Conservation (phyloP, 2,329 filamentous ascomycete species). For the Sphaerulina musiva region DNA sequence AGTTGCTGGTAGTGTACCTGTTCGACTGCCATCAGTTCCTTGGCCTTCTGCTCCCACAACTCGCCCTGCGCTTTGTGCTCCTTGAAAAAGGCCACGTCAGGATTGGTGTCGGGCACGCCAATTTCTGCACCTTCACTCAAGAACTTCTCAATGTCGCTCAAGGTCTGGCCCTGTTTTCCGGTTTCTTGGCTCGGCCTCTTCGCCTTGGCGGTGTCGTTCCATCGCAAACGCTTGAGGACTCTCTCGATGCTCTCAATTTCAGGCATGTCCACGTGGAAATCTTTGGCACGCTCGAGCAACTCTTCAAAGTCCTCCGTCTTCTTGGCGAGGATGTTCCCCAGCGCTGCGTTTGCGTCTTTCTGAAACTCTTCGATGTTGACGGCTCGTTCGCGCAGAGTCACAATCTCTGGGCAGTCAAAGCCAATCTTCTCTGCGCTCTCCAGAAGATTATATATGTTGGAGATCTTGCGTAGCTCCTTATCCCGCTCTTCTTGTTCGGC, state of each 20-base stretch:
- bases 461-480: slow-evolving; percentile 77
- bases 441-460: slow-evolving; percentile 80
- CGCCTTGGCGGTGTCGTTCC: slow-evolving; percentile 70
- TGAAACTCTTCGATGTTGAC: slow-evolving; percentile 81
- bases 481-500: slow-evolving; percentile 78
- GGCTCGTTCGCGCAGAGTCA: slow-evolving; percentile 74
- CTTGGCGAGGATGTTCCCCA: slow-evolving; percentile 59
- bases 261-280: slow-evolving; percentile 84
- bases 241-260: slow-evolving; percentile 78
- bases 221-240: slow-evolving; percentile 76
- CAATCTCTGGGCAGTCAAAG: slow-evolving; percentile 90
- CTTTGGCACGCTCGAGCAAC: slow-evolving; percentile 78
- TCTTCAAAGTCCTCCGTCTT: slow-evolving; percentile 76
- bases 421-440: slow-evolving; percentile 76
- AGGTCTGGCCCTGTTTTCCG: slow-evolving; percentile 53
- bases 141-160: slow-evolving; percentile 72
- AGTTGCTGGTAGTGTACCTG: slow-evolving; percentile 89
- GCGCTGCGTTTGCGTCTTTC: slow-evolving; percentile 61
- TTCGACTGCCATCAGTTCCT: slow-evolving; percentile 87
- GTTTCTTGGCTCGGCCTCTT: slow-evolving; percentile 35
- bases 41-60: slow-evolving; percentile 87
- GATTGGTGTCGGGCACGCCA: slow-evolving; percentile 71
- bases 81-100: slow-evolving; percentile 67
- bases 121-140: slow-evolving; percentile 72
- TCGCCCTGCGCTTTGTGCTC: slow-evolving; percentile 71